Base-by-base conservation (phyloP, 148 eudicot species). In the Spergularia marina region DNA sequence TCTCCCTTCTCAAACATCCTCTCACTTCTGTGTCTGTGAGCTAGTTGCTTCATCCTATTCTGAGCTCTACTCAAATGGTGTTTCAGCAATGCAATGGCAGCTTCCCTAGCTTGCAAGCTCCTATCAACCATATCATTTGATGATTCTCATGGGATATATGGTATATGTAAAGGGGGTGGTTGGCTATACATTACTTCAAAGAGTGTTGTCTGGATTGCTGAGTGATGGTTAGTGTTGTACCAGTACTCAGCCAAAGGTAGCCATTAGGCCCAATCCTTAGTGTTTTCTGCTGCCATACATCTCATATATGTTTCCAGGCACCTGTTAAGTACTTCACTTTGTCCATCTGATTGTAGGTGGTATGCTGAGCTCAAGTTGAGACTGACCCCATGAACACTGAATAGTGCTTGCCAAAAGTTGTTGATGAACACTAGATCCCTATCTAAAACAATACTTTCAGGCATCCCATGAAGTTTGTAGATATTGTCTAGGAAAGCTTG, bases 391-490 rank as follows among this genome's bases (percentile, higher is more conserved):
- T 41, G 15, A 7, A 67, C 2, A 0, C 11, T 7, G 10, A 67
- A 1, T 1, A 67, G 5, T 1, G 13, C 49, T 0, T 65, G 23
- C 65, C 65, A 61, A 23, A 61, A 18, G 3, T 7, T 10, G 53
- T 1, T 2, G 13, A 59, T 0, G 47, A 74, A 79, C 0, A 49
- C 54, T 4, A 20, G 13, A 18, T 58, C 82, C 12, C 74, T 54
- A 10, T 68, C 70, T 6, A 23, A 25, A 0, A 64, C n/a, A 21
- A 80, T 70, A 0, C 10, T 6, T 0, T 53, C 0, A 68, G 78
- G 64, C 23, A 69, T n/a, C 0, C 74, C 69, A 75, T 80, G 82
- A 6, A 68, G 30, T 21, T 51, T 71, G 16, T 60, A 21, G 0
- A 75, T 13, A 10, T 71, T 13, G 2, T 60, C n/a, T 0, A 80